phyloP scores from a whole-genome alignment of 2,329 filamentous ascomycete species.

The Fusarium gaditjirri region DNA sequence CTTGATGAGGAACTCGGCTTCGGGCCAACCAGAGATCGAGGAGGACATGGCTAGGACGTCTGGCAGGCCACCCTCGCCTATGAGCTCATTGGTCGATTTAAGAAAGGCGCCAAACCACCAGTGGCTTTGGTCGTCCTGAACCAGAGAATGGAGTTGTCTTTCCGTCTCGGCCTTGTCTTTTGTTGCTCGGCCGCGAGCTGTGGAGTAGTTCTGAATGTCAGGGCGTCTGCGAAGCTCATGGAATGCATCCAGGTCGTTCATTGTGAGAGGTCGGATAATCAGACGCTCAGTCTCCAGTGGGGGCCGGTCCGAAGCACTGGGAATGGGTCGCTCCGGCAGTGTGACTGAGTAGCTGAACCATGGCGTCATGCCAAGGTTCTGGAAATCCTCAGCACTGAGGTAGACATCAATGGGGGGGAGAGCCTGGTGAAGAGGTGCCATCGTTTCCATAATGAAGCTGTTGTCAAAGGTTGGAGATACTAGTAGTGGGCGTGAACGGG shows the following conservation, averaged over 20 bases:
- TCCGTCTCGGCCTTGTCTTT: constrained; percentile 28
- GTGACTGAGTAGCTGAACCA: constrained; percentile 38
- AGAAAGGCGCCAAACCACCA: constrained; percentile 36
- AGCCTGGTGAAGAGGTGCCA: constrained; percentile 19
- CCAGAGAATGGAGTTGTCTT: constrained; percentile 10
- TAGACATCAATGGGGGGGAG: constrained; percentile 14
- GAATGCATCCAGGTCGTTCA: constrained; percentile 29
- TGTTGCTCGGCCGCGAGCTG: constrained; percentile 19
- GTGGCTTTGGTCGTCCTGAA: constrained; percentile 18
- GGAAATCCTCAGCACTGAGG: constrained; percentile 7
- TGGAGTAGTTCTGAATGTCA: constrained; percentile 14
- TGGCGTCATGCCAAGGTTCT: constrained; percentile 30
- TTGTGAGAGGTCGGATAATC: constrained; percentile 19
- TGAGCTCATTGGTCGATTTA: constrained; percentile 26
- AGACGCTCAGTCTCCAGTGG: constrained; percentile 29
- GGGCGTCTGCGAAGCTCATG: constrained; percentile 19
- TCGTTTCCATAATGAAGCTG: constrained; percentile 27
- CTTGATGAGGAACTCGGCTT: constrained; percentile 33
- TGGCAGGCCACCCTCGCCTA: constrained; percentile 29
- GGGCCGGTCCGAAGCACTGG: constrained; percentile 19
- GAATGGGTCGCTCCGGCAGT: constrained; percentile 24
- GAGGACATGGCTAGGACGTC: constrained; percentile 24
- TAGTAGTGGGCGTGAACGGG: not conserved
- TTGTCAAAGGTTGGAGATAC: not conserved
- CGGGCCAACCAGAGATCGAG: constrained; percentile 31